phyloP scores from a whole-genome alignment of 2,329 filamentous ascomycete genomes.

The Neoscytalidium dimidiatum region DNA sequence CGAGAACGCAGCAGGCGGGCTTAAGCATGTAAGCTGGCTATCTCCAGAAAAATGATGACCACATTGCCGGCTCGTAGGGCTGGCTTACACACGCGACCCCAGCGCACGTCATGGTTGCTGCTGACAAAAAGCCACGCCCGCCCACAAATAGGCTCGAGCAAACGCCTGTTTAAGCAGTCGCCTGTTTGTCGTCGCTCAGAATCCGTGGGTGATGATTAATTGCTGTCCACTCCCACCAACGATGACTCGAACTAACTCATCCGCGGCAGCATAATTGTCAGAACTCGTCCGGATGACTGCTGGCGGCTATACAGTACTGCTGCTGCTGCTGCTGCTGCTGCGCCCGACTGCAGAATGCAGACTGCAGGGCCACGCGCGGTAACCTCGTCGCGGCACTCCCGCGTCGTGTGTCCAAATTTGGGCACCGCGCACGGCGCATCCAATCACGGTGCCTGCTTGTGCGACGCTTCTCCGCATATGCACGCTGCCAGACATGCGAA shows the following conservation, averaged over 20 bases:
- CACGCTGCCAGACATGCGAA: not conserved
- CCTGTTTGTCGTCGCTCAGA: not conserved
- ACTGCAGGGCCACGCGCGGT: not conserved
- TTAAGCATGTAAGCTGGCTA: not conserved
- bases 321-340: no score
- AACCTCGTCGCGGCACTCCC: not conserved
- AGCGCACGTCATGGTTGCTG: not conserved
- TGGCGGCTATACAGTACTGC: no score
- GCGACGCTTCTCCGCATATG: slow-evolving; percentile 11
- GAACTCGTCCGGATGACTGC: not conserved
- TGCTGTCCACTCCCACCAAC: not conserved
- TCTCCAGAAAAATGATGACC: slow-evolving; percentile 10
- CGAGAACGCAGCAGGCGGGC: not conserved
- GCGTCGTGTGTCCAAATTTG: not conserved
- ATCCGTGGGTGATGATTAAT: slow-evolving; percentile 9
- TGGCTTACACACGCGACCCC: slow-evolving; percentile 11
- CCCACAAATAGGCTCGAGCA: not conserved
- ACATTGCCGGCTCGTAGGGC: slow-evolving; percentile 16
- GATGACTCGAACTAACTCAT: not conserved
- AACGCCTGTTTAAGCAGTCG: not conserved
- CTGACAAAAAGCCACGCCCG: slow-evolving; percentile 11
- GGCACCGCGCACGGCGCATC: slow-evolving; percentile 2
- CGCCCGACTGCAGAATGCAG: no score
- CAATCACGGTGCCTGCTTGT: slow-evolving; percentile 14
- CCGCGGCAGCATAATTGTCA: not conserved